Conservation (phyloP, 164 flowering plant genomes). For the Saururus chinensis region DNA sequence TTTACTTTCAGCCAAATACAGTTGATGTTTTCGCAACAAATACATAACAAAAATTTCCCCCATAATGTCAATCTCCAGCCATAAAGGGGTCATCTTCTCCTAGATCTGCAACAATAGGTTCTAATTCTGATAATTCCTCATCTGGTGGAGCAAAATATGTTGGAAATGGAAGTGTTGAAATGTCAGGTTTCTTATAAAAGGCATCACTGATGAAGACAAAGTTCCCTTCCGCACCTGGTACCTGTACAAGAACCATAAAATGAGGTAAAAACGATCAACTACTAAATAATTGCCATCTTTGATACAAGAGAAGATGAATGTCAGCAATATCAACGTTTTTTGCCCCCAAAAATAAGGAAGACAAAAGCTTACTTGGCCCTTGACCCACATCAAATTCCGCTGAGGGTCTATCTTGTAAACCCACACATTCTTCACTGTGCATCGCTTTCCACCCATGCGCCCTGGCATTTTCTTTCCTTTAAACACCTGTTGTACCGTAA, state of each 20-base stretch:
- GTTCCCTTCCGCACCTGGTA: slow-evolving; percentile 90
- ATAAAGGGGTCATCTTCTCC: slow-evolving; percentile 93
- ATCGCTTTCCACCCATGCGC: slow-evolving; percentile 79
- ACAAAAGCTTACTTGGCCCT: slow-evolving; percentile 59
- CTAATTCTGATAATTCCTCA: slow-evolving; percentile 41
- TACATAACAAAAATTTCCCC: neutral
- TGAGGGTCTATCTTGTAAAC: slow-evolving; percentile 84
- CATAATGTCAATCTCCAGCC: slow-evolving; percentile 53
- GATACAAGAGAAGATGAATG: neutral
- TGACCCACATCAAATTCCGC: slow-evolving; percentile 87
- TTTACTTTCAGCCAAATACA: neutral
- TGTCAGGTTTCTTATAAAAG: slow-evolving; percentile 66
- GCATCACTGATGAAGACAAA: slow-evolving; percentile 90
- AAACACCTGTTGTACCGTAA: slow-evolving; percentile 45
- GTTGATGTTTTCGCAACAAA: neutral
- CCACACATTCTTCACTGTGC: slow-evolving; percentile 87
- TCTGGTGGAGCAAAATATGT: slow-evolving; percentile 56
- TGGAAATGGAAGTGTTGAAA: slow-evolving; percentile 77
- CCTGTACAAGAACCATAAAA: slow-evolving; percentile 31
- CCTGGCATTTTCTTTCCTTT: slow-evolving; percentile 95
- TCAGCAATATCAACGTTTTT: neutral
- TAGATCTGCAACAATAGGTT: slow-evolving; percentile 78
- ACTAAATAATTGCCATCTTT: no score
- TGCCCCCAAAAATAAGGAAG: neutral
- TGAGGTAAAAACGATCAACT: neutral